These are phyloP conservation scores for Byssothecium circinans DNA, from an alignment of 2,329 filamentous ascomycete species.

Conservation along the genomic window DNA sequence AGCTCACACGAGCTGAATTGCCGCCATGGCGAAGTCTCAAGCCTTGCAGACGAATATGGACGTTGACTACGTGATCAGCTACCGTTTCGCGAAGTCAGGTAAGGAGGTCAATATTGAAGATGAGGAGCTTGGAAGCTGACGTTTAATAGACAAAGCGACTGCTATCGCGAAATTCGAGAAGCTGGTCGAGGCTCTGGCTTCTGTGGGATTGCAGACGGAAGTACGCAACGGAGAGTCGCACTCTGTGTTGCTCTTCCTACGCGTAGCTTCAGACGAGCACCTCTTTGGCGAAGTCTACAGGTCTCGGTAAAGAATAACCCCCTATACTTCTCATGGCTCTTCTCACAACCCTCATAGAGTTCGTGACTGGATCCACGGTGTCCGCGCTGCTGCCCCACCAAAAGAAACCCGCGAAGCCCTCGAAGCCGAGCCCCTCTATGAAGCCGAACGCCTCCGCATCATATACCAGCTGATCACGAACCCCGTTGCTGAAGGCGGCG, in stretches of 20 bases:
- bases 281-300: slow-evolving; percentile 81
- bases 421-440: slow-evolving; percentile 73
- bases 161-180: slow-evolving; percentile 76
- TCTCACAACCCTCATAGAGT: slow-evolving; percentile 56
- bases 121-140: slow-evolving; percentile 12
- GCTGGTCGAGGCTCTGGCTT: slow-evolving; percentile 73
- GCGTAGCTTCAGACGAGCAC: slow-evolving; percentile 73
- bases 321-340: background rate
- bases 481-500: slow-evolving; percentile 50
- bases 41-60: slow-evolving; percentile 60
- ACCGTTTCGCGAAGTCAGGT: slow-evolving; percentile 71
- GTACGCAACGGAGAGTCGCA: slow-evolving; percentile 77
- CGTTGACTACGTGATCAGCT: slow-evolving; percentile 88
- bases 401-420: slow-evolving; percentile 71
- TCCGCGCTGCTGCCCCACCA: slow-evolving; percentile 74
- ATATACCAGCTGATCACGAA: slow-evolving; percentile 74
- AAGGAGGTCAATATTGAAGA: slow-evolving; percentile 25
- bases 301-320: slow-evolving; percentile 57
- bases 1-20: slow-evolving; percentile 14
- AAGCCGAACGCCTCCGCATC: slow-evolving; percentile 84
- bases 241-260: slow-evolving; percentile 81
- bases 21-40: slow-evolving; percentile 43
- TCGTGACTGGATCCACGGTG: slow-evolving; percentile 90
- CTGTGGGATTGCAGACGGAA: slow-evolving; percentile 82
- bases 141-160: slow-evolving; percentile 61